A percentile compares a stretch with the other conserved stretches of the same genome.
These are phyloP conservation scores for Shiraia sp. DNA, from an alignment of 2,329 filamentous ascomycete species.

Conservation along the genomic window DNA sequence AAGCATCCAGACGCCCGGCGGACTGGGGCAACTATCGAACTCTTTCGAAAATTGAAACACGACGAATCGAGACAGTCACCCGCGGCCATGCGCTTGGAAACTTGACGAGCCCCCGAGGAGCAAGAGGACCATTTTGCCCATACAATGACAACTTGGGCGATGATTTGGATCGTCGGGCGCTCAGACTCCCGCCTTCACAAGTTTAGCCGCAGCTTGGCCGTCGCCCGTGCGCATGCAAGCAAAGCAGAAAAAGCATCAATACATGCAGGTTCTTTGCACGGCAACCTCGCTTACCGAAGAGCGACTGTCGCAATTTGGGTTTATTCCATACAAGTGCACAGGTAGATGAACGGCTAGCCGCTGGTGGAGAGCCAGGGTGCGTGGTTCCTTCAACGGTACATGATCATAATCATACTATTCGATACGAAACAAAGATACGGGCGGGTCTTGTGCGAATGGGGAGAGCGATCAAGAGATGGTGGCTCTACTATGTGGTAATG, in stretches of 20 bases:
- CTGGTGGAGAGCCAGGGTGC: constrained; percentile 19
- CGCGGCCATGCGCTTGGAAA: constrained; percentile 15
- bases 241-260: too few species aligned
- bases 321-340: constrained; percentile 32
- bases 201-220: too few species aligned
- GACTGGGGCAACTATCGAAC: too few species aligned
- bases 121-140: constrained; percentile 20
- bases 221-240: too few species aligned
- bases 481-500: constrained; percentile 13
- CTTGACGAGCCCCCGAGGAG: constrained; percentile 13
- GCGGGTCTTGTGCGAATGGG: constrained; percentile 33
- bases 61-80: constrained; percentile 10
- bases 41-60: constrained; percentile 8
- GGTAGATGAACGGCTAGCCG: constrained; percentile 20
- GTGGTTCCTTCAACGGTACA: constrained; percentile 33
- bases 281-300: too few species aligned
- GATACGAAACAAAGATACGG: constrained; percentile 30
- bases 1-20: too few species aligned
- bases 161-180: too few species aligned
- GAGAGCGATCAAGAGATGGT: constrained; percentile 10
- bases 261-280: too few species aligned
- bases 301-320: constrained; percentile 30
- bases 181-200: too few species aligned
- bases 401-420: too few species aligned
- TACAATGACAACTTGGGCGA: constrained; percentile 27